Conservation (phyloP, 2,329 filamentous ascomycete species). For the Tolypocladium paradoxum region DNA sequence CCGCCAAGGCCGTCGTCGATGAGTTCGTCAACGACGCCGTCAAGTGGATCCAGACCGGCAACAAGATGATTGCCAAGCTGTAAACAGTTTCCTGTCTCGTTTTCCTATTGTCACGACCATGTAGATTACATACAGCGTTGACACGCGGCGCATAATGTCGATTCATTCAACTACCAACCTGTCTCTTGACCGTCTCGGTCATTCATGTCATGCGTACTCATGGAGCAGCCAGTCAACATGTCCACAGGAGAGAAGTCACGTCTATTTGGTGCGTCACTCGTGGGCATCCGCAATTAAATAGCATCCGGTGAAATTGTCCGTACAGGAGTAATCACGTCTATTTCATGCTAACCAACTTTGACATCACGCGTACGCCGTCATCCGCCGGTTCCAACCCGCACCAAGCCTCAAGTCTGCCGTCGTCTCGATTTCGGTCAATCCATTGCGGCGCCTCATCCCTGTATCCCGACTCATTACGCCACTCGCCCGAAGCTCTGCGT, state of each 20-base stretch:
- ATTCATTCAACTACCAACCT: background rate
- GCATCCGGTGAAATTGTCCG: background rate
- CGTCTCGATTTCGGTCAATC: background rate
- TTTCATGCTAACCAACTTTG: slow-evolving; percentile 23
- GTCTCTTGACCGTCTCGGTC: background rate
- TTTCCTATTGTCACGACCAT: slow-evolving; percentile 4
- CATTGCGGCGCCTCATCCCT: background rate
- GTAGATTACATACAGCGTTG: slow-evolving; percentile 4
- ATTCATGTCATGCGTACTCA: background rate
- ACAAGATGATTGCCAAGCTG: slow-evolving; percentile 59
- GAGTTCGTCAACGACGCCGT: slow-evolving; percentile 84
- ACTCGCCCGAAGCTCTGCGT: too few species aligned
- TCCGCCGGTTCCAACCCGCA: background rate
- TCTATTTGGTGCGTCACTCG: background rate
- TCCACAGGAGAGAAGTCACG: background rate
- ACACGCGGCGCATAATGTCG: background rate
- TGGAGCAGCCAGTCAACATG: background rate
- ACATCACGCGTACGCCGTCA: slow-evolving; percentile 20
- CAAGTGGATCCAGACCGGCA: slow-evolving; percentile 55
- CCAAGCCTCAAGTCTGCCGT: background rate
- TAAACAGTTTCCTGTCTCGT: slow-evolving; percentile 25
- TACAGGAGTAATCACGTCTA: slow-evolving; percentile 11
- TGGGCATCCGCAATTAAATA: background rate
- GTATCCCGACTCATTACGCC: background rate
- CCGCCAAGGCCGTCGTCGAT: slow-evolving; percentile 83